Evolutionary conservation across 2,329 filamentous ascomycete genomes (phyloP).

Genomic region (Fusarium keratoplasticum): DNA sequence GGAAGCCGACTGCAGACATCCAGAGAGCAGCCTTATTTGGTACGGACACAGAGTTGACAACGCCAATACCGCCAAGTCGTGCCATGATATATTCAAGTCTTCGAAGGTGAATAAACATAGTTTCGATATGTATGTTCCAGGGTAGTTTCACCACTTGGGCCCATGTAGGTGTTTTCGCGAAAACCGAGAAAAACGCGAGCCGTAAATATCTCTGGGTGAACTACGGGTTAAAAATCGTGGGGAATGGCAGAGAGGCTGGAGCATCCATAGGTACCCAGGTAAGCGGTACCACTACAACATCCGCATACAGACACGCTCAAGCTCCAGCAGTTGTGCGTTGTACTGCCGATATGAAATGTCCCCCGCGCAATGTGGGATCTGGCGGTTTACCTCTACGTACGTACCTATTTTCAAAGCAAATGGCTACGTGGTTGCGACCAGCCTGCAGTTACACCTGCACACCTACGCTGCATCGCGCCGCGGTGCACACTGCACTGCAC

Average conservation of each 20-base stretch:
- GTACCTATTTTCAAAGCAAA: neutral
- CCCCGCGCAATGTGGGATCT: conserved; percentile 16
- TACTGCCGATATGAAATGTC: conserved; percentile 4
- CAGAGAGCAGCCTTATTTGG: conserved; percentile 24
- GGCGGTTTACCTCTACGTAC: neutral
- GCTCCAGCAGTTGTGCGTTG: neutral
- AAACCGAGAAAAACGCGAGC: neutral
- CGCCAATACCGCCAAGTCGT: neutral
- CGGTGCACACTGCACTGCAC: conserved; percentile 9
- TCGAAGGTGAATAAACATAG: neutral
- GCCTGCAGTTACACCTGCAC: conserved; percentile 21
- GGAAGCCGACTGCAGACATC: conserved; percentile 20
- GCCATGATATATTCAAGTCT: neutral
- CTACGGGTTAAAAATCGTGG: neutral
- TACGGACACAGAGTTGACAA: neutral
- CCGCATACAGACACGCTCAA: neutral
- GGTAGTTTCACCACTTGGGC: neutral
- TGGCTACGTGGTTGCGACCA: conserved; percentile 13
- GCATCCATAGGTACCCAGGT: neutral
- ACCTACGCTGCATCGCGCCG: conserved; percentile 9
- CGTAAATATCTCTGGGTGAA: neutral
- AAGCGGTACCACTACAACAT: neutral
- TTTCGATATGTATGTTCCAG: neutral
- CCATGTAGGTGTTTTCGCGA: neutral
- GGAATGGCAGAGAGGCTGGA: neutral